A percentile compares a stretch with the other conserved stretches of the same genome.
These are phyloP conservation scores for Ceratocystis harringtonii DNA, from an alignment of 2,329 filamentous ascomycete species.

Conservation along the genomic window DNA sequence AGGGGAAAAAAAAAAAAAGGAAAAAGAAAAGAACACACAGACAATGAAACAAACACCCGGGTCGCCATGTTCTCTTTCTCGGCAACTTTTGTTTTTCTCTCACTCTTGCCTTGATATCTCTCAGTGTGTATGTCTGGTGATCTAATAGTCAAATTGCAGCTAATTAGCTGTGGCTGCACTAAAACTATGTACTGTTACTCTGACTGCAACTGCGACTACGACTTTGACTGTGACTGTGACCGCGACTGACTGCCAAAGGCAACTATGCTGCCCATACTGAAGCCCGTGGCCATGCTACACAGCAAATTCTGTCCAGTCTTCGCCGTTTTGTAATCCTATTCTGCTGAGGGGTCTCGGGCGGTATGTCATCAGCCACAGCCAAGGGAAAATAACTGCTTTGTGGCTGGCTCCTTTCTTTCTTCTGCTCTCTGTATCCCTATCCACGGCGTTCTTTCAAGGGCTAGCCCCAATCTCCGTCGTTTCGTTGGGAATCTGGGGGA, in stretches of 20 bases:
- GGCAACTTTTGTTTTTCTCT: neutral
- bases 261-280: no score
- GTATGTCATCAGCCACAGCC: no score
- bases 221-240: neutral
- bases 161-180: neutral
- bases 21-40: neutral
- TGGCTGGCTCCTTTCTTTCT: neutral
- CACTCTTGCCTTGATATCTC: no score
- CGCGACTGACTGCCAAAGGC: no score
- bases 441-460: no score
- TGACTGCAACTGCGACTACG: neutral
- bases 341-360: no score
- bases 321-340: no score
- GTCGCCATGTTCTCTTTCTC: neutral
- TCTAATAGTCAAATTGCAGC: neutral
- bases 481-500: constrained; percentile 1
- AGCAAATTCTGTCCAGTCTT: no score
- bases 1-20: neutral
- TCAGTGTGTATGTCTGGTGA: neutral
- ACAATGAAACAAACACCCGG: neutral
- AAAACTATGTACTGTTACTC: neutral
- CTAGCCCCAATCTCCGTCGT: neutral
- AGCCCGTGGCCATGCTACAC: no score
- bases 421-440: neutral
- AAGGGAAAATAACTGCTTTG: no score